phyloP scores from a whole-genome alignment of 2,329 filamentous ascomycete genomes.

The Dactylellina haptotyla region DNA sequence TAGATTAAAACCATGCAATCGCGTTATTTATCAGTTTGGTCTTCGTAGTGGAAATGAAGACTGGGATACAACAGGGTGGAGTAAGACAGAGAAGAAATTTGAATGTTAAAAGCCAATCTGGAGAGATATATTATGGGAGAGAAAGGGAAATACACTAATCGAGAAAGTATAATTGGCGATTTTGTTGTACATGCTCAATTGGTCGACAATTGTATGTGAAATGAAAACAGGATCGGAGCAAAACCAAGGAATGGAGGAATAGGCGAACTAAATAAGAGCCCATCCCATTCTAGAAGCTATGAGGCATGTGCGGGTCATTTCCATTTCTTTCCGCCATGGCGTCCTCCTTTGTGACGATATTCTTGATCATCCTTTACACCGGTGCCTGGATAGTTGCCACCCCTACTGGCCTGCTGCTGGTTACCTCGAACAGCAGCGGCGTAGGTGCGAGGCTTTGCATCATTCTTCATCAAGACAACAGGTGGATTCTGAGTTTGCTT shows the following conservation, averaged over 20 bases:
- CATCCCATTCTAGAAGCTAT: neutral
- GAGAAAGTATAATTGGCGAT: neutral
- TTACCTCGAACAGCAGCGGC: slow-evolving; percentile 26
- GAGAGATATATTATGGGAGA: neutral
- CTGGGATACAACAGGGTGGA: neutral
- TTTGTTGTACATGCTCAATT: neutral
- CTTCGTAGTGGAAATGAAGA: too few relatives aligned
- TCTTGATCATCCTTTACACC: neutral
- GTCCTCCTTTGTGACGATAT: neutral
- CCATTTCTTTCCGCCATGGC: neutral
- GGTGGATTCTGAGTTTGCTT: neutral
- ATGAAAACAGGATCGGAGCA: too few relatives aligned
- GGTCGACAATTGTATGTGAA: too few relatives aligned
- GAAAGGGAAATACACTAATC: neutral
- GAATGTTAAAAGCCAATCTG: neutral
- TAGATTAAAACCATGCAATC: too few relatives aligned
- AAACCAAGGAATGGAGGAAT: neutral
- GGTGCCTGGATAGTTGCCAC: neutral
- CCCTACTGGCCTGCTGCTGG: neutral
- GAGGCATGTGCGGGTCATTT: neutral
- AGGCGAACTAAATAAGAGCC: neutral
- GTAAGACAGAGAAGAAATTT: neutral
- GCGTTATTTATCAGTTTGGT: too few relatives aligned
- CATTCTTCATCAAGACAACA: neutral
- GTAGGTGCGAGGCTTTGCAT: slow-evolving; percentile 11